These are phyloP conservation scores for Blumeriella jaapii DNA, from an alignment of 2,329 filamentous ascomycete species.

Conservation along the genomic window DNA sequence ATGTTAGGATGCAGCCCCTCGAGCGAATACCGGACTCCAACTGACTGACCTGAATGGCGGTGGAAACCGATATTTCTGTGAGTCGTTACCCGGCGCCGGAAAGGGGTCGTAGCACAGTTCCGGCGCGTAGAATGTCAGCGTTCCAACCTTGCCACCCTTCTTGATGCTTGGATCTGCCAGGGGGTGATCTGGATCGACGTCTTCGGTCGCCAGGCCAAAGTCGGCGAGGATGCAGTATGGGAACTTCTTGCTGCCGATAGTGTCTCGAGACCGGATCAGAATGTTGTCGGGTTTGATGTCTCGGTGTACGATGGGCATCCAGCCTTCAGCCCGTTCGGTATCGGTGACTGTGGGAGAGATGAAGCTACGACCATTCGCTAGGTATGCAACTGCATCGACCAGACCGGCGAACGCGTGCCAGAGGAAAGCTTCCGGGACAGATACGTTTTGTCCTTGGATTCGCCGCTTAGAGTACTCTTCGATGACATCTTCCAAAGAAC, in stretches of 20 bases:
- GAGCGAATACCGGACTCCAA: no score
- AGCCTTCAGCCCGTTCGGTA: slow-evolving; percentile 5
- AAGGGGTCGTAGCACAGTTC: slow-evolving; percentile 17
- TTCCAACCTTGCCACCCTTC: background rate
- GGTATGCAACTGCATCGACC: slow-evolving; percentile 21
- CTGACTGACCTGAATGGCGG: background rate
- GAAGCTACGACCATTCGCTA: slow-evolving; percentile 12
- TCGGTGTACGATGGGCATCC: slow-evolving; percentile 22
- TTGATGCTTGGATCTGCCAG: slow-evolving; percentile 5
- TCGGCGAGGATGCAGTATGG: slow-evolving; percentile 23
- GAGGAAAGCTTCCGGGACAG: slow-evolving; percentile 19
- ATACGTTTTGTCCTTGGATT: background rate
- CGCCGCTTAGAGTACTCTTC: slow-evolving; percentile 9
- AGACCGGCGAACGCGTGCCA: slow-evolving; percentile 24
- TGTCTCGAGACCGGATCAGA: slow-evolving; percentile 19
- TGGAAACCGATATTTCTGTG: slow-evolving; percentile 9
- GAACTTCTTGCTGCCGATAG: slow-evolving; percentile 15
- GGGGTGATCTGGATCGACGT: slow-evolving; percentile 5
- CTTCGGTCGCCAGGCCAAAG: slow-evolving; percentile 21
- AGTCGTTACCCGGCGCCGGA: background rate
- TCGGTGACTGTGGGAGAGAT: slow-evolving; percentile 5
- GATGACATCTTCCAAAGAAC: slow-evolving; percentile 19
- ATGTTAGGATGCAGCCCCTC: no score
- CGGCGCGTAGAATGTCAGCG: slow-evolving; percentile 9
- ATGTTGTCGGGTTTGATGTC: slow-evolving; percentile 26